A percentile compares a stretch with the other conserved stretches of the same genome.
phyloP scores from a whole-genome alignment of 2,329 filamentous ascomycete genomes.

The Pseudogymnoascus sp. region DNA sequence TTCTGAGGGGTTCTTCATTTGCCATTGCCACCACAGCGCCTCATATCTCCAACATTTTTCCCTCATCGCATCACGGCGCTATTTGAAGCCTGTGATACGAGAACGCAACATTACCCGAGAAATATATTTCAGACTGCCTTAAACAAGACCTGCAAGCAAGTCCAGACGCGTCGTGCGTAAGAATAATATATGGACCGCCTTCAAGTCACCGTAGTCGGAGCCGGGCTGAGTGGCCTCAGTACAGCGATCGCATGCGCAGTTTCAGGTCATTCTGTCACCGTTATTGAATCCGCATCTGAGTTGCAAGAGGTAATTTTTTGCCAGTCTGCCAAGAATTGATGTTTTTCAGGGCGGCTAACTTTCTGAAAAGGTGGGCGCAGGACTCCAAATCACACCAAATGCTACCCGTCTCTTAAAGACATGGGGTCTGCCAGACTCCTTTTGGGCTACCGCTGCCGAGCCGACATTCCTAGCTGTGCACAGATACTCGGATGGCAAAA shows the following conservation, averaged over 20 bases:
- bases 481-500: constrained; percentile 41
- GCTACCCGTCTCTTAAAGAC: constrained; percentile 19
- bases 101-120: not conserved
- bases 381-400: constrained; percentile 26
- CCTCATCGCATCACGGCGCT: not conserved
- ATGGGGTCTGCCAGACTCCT: constrained; percentile 21
- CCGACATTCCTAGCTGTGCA: constrained; percentile 37
- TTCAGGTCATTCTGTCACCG: constrained; percentile 32
- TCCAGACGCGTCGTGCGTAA: not conserved
- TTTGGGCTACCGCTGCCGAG: constrained; percentile 22
- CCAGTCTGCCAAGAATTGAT: constrained; percentile 21
- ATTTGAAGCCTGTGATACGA: not conserved
- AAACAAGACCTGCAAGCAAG: not conserved
- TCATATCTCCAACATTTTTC: not conserved
- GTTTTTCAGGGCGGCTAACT: constrained; percentile 38
- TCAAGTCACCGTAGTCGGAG: constrained; percentile 44
- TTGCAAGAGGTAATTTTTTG: constrained; percentile 34
- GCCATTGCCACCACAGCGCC: too few relatives aligned
- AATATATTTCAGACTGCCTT: not conserved
- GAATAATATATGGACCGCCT: not conserved
- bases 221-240: constrained; percentile 46
- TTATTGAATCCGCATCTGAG: constrained; percentile 35
- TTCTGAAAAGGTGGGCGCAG: constrained; percentile 38
- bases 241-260: constrained; percentile 27
- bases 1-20: not conserved